Evolutionary conservation across 2,329 filamentous ascomycete genomes (phyloP), one percentile per base, ranked within the genome.

Genomic region (Colletotrichum salicis): DNA sequence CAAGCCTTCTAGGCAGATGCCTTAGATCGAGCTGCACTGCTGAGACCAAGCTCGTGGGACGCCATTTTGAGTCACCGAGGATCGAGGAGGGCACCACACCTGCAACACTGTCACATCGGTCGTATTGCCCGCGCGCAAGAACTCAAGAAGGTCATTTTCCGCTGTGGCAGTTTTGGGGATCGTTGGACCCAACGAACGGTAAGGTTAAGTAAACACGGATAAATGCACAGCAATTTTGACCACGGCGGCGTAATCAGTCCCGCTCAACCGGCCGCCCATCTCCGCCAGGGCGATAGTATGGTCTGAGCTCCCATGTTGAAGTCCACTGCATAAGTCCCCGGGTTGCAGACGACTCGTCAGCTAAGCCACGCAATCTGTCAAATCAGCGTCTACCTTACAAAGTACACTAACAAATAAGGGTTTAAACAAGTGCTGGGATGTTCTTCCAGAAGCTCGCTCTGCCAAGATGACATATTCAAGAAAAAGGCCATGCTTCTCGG

Each of bases 1-100:
- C 29, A 60, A 56, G 61, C 33, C 62, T 60, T 33, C 27, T 45
- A 65, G 60, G 45, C 54, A 66, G 62, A 66, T 56, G 33, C 54
- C 60, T 60, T 31, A 58, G 29, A 35, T n/a, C 41, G 22, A 48
- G 37, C 57, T 59, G 12, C 33, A 59, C 19, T 11, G 13, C 33
- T 7, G 19, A 22, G 31, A 57, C 55, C 22, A 24, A 48, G 7
- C 27, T 51, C 24, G 33, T 56, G 51, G 59, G 19, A 10, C 41
- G n/a, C 41, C 41, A 48, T 19, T 19, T 48, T 22, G 41, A 29
- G 31, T 35, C 55, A 57, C 55, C 19, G n/a, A 57, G 29, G 13
- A 10, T 6, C 10, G 2, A 5, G n/a, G 10, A 19, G 37, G 37
- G 7, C 37, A 41, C 19, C 41, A 22, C 19, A 48, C 22, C 19